Evolutionary conservation across 768 basidiomycete species (phyloP).

Genomic region (Phaeotremella skinneri): DNA sequence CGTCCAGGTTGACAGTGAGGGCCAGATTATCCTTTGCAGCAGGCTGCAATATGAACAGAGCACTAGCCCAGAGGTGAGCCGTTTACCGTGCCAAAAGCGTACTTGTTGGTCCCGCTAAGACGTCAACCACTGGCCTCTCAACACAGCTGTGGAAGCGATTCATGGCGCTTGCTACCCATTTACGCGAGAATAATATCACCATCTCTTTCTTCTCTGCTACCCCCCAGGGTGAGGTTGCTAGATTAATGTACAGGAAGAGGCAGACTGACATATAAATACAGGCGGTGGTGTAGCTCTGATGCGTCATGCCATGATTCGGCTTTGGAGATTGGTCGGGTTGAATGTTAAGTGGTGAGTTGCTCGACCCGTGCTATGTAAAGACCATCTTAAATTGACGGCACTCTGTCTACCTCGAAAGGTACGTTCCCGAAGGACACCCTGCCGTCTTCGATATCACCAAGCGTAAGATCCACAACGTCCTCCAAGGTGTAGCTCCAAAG

Average conservation of each 20-base stretch:
- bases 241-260: background rate
- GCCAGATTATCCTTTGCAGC: slow-evolving; percentile 76
- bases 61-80: slow-evolving; percentile 59
- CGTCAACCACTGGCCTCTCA: background rate
- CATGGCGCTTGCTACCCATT: slow-evolving; percentile 73
- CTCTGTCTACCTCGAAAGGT: slow-evolving; percentile 79
- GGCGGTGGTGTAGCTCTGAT: slow-evolving; percentile 93
- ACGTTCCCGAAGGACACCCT: slow-evolving; percentile 61
- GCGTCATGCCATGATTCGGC: slow-evolving; percentile 88
- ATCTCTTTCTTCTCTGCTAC: slow-evolving; percentile 94
- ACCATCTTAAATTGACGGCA: slow-evolving; percentile 1
- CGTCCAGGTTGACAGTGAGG: slow-evolving; percentile 80
- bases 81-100: background rate
- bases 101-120: background rate
- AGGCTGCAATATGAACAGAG: slow-evolving; percentile 72
- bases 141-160: slow-evolving; percentile 67
- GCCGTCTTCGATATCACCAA: slow-evolving; percentile 83
- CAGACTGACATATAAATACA: too few species aligned
- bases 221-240: slow-evolving; percentile 72
- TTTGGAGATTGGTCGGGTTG: slow-evolving; percentile 57
- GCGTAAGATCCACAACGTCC: slow-evolving; percentile 53
- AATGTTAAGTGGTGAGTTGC: slow-evolving; percentile 37
- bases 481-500: slow-evolving; percentile 84
- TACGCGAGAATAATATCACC: slow-evolving; percentile 80
- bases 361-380: background rate